phyloP scores from a whole-genome alignment of 192 early-diverging fungal species.

The Mycoemilia scoparia region DNA sequence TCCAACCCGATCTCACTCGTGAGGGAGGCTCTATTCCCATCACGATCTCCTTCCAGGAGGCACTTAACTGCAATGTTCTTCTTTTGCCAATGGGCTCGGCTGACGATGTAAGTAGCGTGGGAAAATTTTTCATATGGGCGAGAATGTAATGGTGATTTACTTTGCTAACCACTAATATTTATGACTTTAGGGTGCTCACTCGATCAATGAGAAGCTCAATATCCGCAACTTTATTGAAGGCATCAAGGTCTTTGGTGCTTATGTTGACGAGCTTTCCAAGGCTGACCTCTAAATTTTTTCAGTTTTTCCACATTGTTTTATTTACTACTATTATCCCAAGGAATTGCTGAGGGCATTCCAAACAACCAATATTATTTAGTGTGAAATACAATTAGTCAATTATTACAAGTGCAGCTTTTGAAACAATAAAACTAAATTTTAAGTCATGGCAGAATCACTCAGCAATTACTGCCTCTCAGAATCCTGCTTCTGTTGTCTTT shows the following conservation, averaged over 20 bases:
- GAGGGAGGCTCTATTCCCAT: slow-evolving; percentile 98
- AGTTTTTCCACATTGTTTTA: too few relatives aligned
- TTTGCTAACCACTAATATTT: slow-evolving; percentile 9
- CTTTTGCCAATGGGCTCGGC: slow-evolving; percentile 88
- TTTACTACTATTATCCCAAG: too few relatives aligned
- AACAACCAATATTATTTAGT: too few relatives aligned
- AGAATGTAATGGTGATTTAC: background rate
- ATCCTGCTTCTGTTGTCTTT: too few relatives aligned
- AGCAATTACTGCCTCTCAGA: too few relatives aligned
- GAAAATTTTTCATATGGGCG: background rate
- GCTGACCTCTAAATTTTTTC: too few relatives aligned
- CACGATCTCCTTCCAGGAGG: slow-evolving; percentile 94
- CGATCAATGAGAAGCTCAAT: slow-evolving; percentile 94
- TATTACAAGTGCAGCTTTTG: too few relatives aligned
- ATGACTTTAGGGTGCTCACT: slow-evolving; percentile 98
- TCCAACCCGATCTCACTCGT: slow-evolving; percentile 87
- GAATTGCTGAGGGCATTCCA: too few relatives aligned
- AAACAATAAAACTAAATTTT: too few relatives aligned
- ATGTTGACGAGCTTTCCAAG: slow-evolving; percentile 70
- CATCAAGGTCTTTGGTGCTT: slow-evolving; percentile 82
- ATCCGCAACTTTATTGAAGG: slow-evolving; percentile 83
- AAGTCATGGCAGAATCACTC: too few relatives aligned
- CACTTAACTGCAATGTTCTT: slow-evolving; percentile 71
- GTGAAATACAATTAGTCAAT: too few relatives aligned
- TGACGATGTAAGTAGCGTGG: slow-evolving; percentile 48